Evolutionary conservation across 2,329 filamentous ascomycete genomes (phyloP).

Genomic region (Fusarium buxicola): DNA sequence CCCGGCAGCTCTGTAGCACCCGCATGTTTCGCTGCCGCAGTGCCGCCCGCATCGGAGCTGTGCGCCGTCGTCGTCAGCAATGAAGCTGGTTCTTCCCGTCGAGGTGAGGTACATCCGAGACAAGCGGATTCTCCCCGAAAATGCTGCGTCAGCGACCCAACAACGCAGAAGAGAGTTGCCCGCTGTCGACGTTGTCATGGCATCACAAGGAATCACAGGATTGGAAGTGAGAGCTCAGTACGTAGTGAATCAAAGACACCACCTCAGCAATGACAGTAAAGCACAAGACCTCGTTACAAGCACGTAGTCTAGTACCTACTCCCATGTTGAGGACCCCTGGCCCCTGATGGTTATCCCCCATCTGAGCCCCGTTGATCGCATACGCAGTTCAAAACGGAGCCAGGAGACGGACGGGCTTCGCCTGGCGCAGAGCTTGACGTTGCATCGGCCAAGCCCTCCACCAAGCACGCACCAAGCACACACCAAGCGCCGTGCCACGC

Average conservation of each 20-base stretch:
- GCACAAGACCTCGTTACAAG: constrained; percentile 7
- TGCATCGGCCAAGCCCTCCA: constrained; percentile 36
- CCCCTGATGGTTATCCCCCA: background rate
- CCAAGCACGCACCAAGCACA: too few relatives aligned
- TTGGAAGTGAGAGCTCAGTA: background rate
- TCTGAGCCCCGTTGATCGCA: constrained; percentile 36
- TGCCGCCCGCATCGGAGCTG: too few relatives aligned
- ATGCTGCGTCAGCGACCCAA: constrained; percentile 17
- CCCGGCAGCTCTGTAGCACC: background rate
- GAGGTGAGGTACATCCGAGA: constrained; percentile 39
- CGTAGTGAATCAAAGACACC: background rate
- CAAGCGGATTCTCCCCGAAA: constrained; percentile 30
- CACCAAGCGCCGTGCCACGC: constrained; percentile 13
- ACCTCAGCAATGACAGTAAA: too few relatives aligned
- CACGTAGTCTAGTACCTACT: too few relatives aligned
- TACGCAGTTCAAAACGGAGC: constrained; percentile 31
- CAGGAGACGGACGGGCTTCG: constrained; percentile 33
- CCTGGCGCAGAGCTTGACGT: constrained; percentile 36
- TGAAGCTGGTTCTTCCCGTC: constrained; percentile 17
- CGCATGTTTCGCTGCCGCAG: constrained; percentile 22
- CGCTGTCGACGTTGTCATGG: constrained; percentile 12
- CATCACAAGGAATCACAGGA: constrained; percentile 8
- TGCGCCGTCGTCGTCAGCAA: constrained; percentile 28
- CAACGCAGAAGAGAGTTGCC: constrained; percentile 13
- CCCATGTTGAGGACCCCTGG: background rate